Percentiles rank a stretch among this genome's conserved stretches.
These are phyloP conservation scores for Neofusicoccum laricinum DNA, from an alignment of 2,329 filamentous ascomycete genomes.

Conservation along the genomic window DNA sequence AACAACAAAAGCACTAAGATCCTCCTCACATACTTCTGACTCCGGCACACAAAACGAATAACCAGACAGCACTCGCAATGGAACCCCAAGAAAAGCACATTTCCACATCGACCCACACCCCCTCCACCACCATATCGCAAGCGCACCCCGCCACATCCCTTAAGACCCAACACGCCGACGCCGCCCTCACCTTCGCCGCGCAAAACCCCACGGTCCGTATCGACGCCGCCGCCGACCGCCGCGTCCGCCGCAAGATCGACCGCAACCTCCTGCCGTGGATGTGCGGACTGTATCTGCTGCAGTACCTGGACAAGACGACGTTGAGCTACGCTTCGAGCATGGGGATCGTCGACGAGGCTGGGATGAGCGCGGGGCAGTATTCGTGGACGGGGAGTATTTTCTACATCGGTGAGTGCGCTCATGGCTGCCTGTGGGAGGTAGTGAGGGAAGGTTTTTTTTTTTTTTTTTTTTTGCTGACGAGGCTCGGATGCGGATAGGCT, in stretches of 20 bases:
- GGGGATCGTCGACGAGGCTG: slow-evolving; percentile 52
- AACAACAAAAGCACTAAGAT: no score
- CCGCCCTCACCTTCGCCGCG: background rate
- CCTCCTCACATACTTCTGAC: no score
- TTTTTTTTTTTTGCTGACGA: no score
- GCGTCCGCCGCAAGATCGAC: slow-evolving; percentile 50
- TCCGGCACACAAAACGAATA: no score
- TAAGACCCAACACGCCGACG: background rate
- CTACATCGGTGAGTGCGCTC: slow-evolving; percentile 42
- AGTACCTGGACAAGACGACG: slow-evolving; percentile 62
- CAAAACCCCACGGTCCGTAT: background rate
- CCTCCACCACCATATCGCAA: no score
- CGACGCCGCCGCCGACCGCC: background rate
- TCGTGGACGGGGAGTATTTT: slow-evolving; percentile 56
- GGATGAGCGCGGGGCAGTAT: slow-evolving; percentile 48
- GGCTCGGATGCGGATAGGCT: slow-evolving; percentile 16
- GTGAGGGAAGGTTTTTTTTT: no score
- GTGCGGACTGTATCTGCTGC: slow-evolving; percentile 60
- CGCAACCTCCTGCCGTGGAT: slow-evolving; percentile 53
- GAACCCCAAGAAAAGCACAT: no score
- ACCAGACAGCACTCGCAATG: no score
- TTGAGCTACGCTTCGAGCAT: slow-evolving; percentile 62
- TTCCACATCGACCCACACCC: no score
- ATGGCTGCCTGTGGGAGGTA: no score
- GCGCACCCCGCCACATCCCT: no score